Conservation (phyloP, 1,284 basidiomycete genomes). For the Apiotrichum veenhuisii region DNA sequence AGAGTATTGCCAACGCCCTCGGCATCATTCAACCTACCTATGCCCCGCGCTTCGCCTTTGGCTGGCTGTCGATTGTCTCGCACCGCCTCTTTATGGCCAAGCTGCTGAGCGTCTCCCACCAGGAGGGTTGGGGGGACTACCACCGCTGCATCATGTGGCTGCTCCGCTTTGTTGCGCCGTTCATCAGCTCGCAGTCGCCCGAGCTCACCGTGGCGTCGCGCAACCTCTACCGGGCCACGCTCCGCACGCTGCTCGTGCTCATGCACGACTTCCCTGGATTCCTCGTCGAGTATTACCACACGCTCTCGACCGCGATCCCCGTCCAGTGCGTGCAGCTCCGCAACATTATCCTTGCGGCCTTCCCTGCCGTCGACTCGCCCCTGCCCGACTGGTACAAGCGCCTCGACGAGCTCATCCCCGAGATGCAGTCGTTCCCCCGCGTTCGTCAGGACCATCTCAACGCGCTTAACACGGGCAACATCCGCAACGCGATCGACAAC, state of each 20-base stretch:
- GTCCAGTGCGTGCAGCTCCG: slow-evolving; percentile 90
- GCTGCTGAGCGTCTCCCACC: slow-evolving; percentile 58
- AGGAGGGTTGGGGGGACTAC: slow-evolving; percentile 84
- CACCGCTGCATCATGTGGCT: slow-evolving; percentile 88
- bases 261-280: slow-evolving; percentile 99
- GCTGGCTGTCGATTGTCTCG: slow-evolving; percentile 94
- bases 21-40: slow-evolving; percentile 94
- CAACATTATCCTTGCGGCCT: slow-evolving; percentile 94
- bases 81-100: slow-evolving; percentile 98
- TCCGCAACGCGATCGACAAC: slow-evolving; percentile 74
- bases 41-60: slow-evolving; percentile 97
- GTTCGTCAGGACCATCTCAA: slow-evolving; percentile 86
- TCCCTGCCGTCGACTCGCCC: slow-evolving; percentile 78
- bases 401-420: slow-evolving; percentile 62
- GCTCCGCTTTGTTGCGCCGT: slow-evolving; percentile 89
- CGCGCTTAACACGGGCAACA: slow-evolving; percentile 70
- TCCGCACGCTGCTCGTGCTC: slow-evolving; percentile 86
- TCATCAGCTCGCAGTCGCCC: slow-evolving; percentile 66
- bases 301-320: slow-evolving; percentile 88
- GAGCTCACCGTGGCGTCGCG: slow-evolving; percentile 79
- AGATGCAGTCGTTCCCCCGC: slow-evolving; percentile 84
- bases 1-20: slow-evolving; percentile 89
- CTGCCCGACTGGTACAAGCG: slow-evolving; percentile 63
- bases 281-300: slow-evolving; percentile 93
- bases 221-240: slow-evolving; percentile 86